Conservation (phyloP, 208 protist species). For the Leishmania martiniquensis region DNA sequence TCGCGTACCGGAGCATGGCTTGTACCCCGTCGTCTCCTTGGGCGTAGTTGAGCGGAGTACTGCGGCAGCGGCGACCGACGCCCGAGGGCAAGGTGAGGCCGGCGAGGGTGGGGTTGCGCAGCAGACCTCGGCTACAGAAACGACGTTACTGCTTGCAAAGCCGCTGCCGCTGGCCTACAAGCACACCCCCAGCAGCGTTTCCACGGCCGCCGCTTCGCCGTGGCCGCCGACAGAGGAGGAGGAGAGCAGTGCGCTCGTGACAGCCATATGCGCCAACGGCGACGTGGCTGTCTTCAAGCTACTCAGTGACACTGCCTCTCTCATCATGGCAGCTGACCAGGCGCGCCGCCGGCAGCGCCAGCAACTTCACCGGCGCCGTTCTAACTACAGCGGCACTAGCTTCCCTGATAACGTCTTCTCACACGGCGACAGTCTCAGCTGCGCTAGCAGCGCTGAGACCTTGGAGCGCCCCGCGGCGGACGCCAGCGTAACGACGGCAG, state of each 20-base stretch:
- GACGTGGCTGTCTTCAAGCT: constrained; percentile 26
- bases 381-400: not conserved
- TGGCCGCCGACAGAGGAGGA: not conserved
- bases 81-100: not conserved
- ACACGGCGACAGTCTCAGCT: not conserved
- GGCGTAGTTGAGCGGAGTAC: constrained; percentile 13
- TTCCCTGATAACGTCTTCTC: not conserved
- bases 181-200: not conserved
- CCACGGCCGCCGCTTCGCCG: not conserved
- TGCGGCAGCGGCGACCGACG: not conserved
- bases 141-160: not conserved
- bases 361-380: not conserved
- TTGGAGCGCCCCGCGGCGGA: not conserved
- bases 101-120: not conserved
- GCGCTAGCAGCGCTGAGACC: not conserved
- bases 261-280: constrained; percentile 28
- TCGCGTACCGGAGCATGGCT: constrained; percentile 38
- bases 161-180: not conserved
- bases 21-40: constrained; percentile 64
- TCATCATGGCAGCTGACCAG: constrained; percentile 27
- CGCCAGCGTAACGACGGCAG: not conserved
- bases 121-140: not conserved
- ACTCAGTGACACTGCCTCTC: constrained; percentile 24
- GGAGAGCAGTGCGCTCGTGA: constrained; percentile 1
- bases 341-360: constrained; percentile 8